Base-by-base conservation (phyloP, 345 rosid genomes). In the Geranium brycei region DNA sequence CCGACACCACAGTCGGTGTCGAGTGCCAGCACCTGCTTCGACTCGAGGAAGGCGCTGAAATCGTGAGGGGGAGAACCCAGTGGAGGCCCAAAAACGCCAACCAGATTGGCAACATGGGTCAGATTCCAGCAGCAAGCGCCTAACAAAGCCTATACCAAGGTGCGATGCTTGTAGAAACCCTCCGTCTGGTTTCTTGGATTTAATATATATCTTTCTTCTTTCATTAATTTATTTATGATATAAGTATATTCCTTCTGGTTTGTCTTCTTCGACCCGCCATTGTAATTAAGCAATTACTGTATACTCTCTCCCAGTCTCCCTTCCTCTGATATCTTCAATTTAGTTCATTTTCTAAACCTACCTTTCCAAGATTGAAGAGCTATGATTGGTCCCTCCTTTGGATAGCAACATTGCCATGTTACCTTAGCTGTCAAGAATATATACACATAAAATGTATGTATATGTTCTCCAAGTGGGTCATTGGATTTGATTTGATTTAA, bases 1-100 rank as follows among this genome's bases (percentile, higher is more conserved):
- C 75, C 7, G 78, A 63, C 41, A 51, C 76, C 41, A 51, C 76
- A 0, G 84, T 84, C 7, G 70, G 73, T n/a, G 78, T 83, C 1
- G 95, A 88, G 76, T 88, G 93, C 78, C 95, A 85, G 73, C 97
- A 95, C 82, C 68, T 91, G 82, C 97, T 91, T 41, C 95, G 84
- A 19, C 95, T 84, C 0, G 83, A 85, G 64, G 88, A 87, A 11
- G 96, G 96, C 19, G 81, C 96, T 19, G 97, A 91, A 73, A 86
- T 95, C 38, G 88, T 87, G 79, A 88, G 86, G 78, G 97, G 89
- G 69, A 74, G 97, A 71, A 95, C 97, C 0, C 75, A 76, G 69
- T 95, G 99, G 99, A 85, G 93, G 77, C 88, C 86, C 5, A 95
- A 91, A 64, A 18, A 35, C 61, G 73, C 62, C 58, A 71, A 68